Evolutionary conservation across 169 alveolate genomes (phyloP).

Genomic region (Cryptosporidium bovis): DNA sequence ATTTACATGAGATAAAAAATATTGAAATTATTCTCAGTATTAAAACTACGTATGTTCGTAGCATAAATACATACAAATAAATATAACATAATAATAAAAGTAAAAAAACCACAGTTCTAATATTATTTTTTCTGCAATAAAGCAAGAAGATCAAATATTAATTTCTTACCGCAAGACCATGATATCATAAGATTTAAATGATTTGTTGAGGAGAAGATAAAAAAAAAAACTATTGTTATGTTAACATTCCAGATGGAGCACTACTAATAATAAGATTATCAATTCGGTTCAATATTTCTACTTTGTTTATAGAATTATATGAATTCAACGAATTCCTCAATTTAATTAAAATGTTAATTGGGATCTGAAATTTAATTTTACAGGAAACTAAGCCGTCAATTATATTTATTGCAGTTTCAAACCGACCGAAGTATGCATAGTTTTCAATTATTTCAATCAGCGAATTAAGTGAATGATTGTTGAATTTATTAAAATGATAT

Average conservation of each 20-base stretch:
- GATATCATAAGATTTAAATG: too few species aligned
- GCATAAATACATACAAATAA: not conserved
- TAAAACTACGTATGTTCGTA: not conserved
- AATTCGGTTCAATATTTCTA: not conserved
- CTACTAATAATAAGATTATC: not conserved
- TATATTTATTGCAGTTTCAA: not conserved
- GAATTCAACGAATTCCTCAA: not conserved
- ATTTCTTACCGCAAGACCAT: not conserved
- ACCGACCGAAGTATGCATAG: not conserved
- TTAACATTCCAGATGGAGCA: not conserved
- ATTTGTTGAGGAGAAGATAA: too few species aligned
- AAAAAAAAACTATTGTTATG: not conserved
- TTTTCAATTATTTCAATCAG: not conserved
- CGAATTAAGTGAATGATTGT: not conserved
- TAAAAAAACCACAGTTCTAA: not conserved
- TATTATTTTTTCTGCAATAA: not conserved
- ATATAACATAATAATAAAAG: too few species aligned
- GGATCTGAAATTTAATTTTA: not conserved
- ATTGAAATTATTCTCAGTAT: conserved; percentile 10
- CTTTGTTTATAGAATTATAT: not conserved
- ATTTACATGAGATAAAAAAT: conserved; percentile 15
- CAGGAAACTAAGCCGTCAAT: not conserved
- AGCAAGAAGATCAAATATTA: not conserved
- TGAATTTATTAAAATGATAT: not conserved
- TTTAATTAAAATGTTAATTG: not conserved